A percentile compares a stretch with the other conserved stretches of the same genome.
These are phyloP conservation scores for Hypsizygus marmoreus DNA, from an alignment of 768 basidiomycete species.

Conservation along the genomic window DNA sequence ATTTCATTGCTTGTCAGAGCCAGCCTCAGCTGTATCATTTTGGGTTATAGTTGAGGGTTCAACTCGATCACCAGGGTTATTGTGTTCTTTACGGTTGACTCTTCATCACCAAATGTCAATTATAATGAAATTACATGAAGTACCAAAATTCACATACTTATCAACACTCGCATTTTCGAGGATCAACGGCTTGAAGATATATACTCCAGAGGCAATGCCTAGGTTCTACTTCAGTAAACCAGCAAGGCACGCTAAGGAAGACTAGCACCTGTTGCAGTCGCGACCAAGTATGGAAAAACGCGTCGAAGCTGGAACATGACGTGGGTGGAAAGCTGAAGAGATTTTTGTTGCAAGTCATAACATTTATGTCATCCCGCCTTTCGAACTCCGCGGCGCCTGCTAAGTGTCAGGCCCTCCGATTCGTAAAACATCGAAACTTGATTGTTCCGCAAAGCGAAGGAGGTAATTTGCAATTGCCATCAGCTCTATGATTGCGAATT, in stretches of 20 bases:
- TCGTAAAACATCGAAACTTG: too few relatives aligned
- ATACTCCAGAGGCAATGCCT: constrained; percentile 66
- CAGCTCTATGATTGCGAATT: too few relatives aligned
- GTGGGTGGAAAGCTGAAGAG: background rate
- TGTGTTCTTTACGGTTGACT: constrained; percentile 3
- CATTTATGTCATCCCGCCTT: too few relatives aligned
- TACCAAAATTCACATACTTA: constrained; percentile 11
- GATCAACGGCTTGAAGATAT: constrained; percentile 63
- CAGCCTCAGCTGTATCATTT: constrained; percentile 1
- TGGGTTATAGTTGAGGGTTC: background rate
- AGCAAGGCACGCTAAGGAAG: background rate
- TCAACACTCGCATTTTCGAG: constrained; percentile 16
- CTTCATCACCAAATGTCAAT: constrained; percentile 10
- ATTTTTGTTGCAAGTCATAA: too few relatives aligned
- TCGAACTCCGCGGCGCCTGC: constrained; percentile 21
- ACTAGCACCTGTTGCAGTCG: constrained; percentile 54
- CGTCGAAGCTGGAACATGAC: constrained; percentile 38
- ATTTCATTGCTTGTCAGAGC: constrained; percentile 6
- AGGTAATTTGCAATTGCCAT: too few relatives aligned
- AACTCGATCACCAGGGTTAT: background rate
- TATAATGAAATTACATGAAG: background rate
- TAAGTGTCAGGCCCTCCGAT: background rate
- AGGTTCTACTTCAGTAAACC: constrained; percentile 5
- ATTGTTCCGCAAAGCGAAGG: too few relatives aligned
- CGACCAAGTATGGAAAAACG: constrained; percentile 53